Evolutionary conservation across 495 filamentous ascomycete species (phyloP), one percentile per base, ranked within the genome.

Genomic region (Aspergillus baeticus): DNA sequence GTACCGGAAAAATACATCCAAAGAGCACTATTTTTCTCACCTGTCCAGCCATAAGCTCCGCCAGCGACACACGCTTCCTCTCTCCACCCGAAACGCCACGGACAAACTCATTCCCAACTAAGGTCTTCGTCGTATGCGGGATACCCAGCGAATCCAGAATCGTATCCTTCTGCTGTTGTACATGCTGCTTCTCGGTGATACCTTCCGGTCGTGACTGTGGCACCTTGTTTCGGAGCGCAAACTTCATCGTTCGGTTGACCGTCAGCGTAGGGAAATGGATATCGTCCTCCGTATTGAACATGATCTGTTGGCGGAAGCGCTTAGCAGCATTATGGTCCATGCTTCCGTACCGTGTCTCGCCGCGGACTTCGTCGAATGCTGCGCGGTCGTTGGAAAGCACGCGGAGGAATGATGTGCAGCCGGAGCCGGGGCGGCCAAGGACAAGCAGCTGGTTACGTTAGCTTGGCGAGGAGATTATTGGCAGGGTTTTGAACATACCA

Each of bases 1-100:
- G 38, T 42, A 10, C 6, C 15, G 1, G n/a, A 23, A 36, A 3
- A 82, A 43, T 5, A 29, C 2, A 37, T 18, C 35, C n/a, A 1
- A 20, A 13, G n/a, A 34, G 77, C 18, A 73, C 74, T 43, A 6
- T 5, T 6, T 10, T 3, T 0, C 79, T 8, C 46, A 70, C 69
- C 65, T 84, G 82, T 7, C 83, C 78, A 13, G 90, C 76, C 44
- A 85, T 78, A 10, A 78, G 74, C 63, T 94, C 91, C 1, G 89
- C 86, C 66, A 94, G 87, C 58, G 86, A 90, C 31, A 92, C 88
- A 61, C 91, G 83, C 71, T 93, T 94, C 11, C 90, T 74, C 68
- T 96, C 91, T 51, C 91, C 91, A 52, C 91, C 91, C 51, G 84
- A 88, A 0, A 95, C 86, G 53, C 91, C 91, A 42, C 89, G 83